A percentile compares a stretch with the other conserved stretches of the same genome.
These are phyloP conservation scores for Penicillium brasilianum DNA, from an alignment of 2,329 filamentous ascomycete species.

Conservation along the genomic window DNA sequence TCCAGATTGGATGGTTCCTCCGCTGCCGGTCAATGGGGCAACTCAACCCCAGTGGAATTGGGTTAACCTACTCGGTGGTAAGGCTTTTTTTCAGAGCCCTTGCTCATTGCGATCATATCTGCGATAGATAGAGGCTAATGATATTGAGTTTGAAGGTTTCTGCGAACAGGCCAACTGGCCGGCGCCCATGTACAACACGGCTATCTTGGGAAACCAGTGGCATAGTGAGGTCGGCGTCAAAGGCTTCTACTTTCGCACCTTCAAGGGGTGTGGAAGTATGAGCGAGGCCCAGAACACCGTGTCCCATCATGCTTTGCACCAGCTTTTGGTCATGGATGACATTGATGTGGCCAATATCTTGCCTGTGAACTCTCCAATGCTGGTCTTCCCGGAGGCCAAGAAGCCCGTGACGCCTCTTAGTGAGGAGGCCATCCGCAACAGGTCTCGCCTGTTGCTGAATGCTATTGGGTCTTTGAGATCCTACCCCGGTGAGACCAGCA, in stretches of 20 bases:
- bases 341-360: neutral
- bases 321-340: conserved; percentile 23
- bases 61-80: conserved; percentile 37
- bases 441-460: neutral
- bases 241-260: conserved; percentile 24
- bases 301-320: conserved; percentile 37
- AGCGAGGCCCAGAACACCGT: conserved; percentile 35
- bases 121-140: neutral
- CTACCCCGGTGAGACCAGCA: neutral
- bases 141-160: conserved; percentile 25
- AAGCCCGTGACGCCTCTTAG: conserved; percentile 3
- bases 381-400: neutral
- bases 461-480: neutral
- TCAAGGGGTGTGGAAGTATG: conserved; percentile 23
- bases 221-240: conserved; percentile 36
- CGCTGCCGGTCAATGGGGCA: conserved; percentile 28
- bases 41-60: conserved; percentile 35
- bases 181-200: neutral
- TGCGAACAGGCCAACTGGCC: conserved; percentile 18
- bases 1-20: conserved; percentile 36
- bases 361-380: neutral
- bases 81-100: neutral
- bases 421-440: neutral
- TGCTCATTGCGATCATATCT: neutral
- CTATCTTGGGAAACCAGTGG: conserved; percentile 12